Base-by-base conservation (phyloP, 2,329 filamentous ascomycete genomes). In the Bisporella sp. region DNA sequence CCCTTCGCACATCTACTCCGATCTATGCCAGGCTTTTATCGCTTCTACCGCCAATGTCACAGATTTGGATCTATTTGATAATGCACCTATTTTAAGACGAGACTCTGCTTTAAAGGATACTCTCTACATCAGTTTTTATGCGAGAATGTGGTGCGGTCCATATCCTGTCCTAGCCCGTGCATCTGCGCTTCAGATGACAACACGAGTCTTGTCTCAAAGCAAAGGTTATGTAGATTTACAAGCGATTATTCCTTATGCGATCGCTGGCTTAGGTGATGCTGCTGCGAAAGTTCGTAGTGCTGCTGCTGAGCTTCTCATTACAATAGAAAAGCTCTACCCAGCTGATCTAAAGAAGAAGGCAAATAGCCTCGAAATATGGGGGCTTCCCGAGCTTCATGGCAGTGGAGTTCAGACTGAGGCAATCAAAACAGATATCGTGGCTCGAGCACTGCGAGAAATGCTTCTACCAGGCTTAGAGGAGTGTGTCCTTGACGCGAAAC, bases 391-490 rank as follows among this genome's bases (percentile, higher is more conserved):
- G 11, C 68, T 96, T 1, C 95, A 95, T 62, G 82, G 81, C 5
- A 69, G 74, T 44, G 69, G 70, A 5, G 67, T 75, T 35, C 65
- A 70, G 11, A 55, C 85, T 12, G 71, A 77, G 43, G 80, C 78
- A 73, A 72, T 95, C 48, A 68, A 77, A 4, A 62, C 71, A 1
- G 76, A 82, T 29, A 76, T 84, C 48, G 71, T 72, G 2, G 71
- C 76, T 41, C 82, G 79, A 51, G 68, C 95, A 21, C 63, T 93
- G 1, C 75, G 80, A 21, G 73, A 79, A 21, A 74, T 86, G 37
- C 69, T 96, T n/a, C 66, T 89, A 21, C 88, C 88, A 0, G 79
- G 78, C 2, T 70, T 96, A 7, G 91, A 96, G 67, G 93, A 96
- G 67, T 95, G 85, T 61, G 76, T 92, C 4, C 79, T 96, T 57